A percentile compares a stretch with the other conserved stretches of the same genome.
These are phyloP conservation scores for Myrica gale DNA, from an alignment of 306 rosid genomes.

Conservation along the genomic window DNA sequence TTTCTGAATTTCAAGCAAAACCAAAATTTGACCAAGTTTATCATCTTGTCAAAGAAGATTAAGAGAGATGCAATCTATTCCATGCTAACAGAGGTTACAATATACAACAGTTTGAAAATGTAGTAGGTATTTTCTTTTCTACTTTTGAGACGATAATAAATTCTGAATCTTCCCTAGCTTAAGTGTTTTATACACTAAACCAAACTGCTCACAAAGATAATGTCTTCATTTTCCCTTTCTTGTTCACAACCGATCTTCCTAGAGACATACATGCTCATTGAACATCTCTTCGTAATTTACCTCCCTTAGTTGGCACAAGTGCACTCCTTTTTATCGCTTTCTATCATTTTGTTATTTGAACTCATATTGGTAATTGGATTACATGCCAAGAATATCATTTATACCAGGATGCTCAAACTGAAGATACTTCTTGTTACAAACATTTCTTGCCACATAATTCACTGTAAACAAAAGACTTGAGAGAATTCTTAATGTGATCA, in stretches of 20 bases:
- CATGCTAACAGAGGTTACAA: neutral
- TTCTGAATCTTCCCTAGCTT: neutral
- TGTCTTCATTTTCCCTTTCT: neutral
- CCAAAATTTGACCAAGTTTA: neutral
- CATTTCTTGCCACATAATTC: neutral
- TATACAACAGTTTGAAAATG: neutral
- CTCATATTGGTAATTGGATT: neutral
- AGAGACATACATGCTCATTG: neutral
- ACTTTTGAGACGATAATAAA: neutral
- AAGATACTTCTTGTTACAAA: neutral
- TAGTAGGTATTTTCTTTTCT: neutral
- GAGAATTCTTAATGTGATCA: no score
- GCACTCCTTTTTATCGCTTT: neutral
- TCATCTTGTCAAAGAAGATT: neutral
- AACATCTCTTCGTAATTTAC: neutral
- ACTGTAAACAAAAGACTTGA: no score
- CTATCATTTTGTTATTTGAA: neutral
- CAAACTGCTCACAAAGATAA: neutral
- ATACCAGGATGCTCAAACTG: neutral
- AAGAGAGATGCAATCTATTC: neutral
- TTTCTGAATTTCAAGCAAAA: slow-evolving; percentile 54
- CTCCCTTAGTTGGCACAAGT: neutral
- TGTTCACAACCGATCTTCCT: neutral
- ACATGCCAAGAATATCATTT: neutral
- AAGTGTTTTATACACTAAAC: neutral